Evolutionary conservation across 371 early-diverging fungal genomes (phyloP), one percentile per base, ranked within the genome.

Genomic region (Parasitella parasitica): DNA sequence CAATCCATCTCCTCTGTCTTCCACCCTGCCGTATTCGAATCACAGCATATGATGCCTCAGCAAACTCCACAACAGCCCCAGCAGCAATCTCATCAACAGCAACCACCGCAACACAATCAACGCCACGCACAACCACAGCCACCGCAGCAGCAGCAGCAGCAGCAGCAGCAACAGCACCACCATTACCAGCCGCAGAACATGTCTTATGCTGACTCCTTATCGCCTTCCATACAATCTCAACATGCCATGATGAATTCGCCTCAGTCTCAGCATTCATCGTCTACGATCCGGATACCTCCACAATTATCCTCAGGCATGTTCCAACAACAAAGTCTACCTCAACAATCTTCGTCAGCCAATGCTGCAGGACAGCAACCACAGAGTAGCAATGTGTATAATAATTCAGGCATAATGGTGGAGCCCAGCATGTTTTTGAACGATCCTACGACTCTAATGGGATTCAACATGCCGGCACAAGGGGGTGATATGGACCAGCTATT

Each of bases 1-100:
- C 77, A 80, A 30, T 77, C 61, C 72, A 63, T 64, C 78, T 71
- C 61, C 24, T 67, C 67, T 34, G 67, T 67, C 6, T 67, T 67
- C 32, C 57, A 67, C 49, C 67, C 67, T 48, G 67, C 41, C 15
- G 54, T 67, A 3, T 67, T 67, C 57, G 67, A 63, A 76, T 72
- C 61, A 71, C 67, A 57, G 72, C 61, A 64, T 80, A 72, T 39
- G 75, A 67, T 34, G 72, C 22, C 70, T 74, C 22, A 71, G 66
- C 27, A 70, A 71, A 68, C 11, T 36, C 35, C 1, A 20, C 56
- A n/a, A 16, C 51, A 60, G 5, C 69, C 54, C 3, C 60, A 57
- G 13, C 57, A 61, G 20, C 52, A 48, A 58, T 41, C 72, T 57
- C 52, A 71, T 64, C 62, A 66, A 32, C 68, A 66, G 57, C 70